Base-by-base conservation (phyloP, 495 filamentous ascomycete genomes). In the Penicillium dipodomyicola region DNA sequence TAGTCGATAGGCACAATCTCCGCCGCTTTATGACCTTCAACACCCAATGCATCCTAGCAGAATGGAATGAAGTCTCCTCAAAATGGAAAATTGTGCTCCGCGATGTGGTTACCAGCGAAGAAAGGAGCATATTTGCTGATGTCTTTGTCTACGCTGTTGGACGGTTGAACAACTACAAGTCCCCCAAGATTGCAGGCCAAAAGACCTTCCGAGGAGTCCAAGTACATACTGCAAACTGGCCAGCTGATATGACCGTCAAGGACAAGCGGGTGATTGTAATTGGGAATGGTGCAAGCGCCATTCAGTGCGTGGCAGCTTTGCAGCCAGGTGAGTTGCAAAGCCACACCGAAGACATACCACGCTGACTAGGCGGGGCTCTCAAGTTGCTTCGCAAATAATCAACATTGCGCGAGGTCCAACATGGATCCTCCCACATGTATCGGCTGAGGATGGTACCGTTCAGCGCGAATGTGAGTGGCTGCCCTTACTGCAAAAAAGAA, bases 201-300 rank as follows among this genome's bases (percentile, higher is more conserved):
- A 39, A 56, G 1, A 27, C 7, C 22, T 60, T 56, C 14, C 25
- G 39, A 29, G 58, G 58, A 19, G 3, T 14, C n/a, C 43, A 49
- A 17, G 29, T 56, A 15, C 67, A 66, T 30, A 67, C 63, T 6
- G 60, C 60, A 5, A 32, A 57, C 4, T 70, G 63, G 56, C 56
- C 52, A 4, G 56, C 35, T 30, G 47, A 49, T n/a, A 33, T 57
- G 17, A 29, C 35, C 1, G 37, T 30, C 5, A 49, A 32, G 6
- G 55, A 46, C 1, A 64, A 60, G 46, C 48, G 39, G 5, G 47
- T 62, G 4, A 56, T 46, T 23, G 61, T 69, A 3, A 61, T 64
- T 10, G 67, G 65, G 12, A 65, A 65, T 27, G 59, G 63, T 27
- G 52, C 56, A 8, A 65, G 63, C 35, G 63, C 40, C 5, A 39